These are phyloP conservation scores for Amanita subjunquillea DNA, from an alignment of 768 basidiomycete species.

Conservation along the genomic window DNA sequence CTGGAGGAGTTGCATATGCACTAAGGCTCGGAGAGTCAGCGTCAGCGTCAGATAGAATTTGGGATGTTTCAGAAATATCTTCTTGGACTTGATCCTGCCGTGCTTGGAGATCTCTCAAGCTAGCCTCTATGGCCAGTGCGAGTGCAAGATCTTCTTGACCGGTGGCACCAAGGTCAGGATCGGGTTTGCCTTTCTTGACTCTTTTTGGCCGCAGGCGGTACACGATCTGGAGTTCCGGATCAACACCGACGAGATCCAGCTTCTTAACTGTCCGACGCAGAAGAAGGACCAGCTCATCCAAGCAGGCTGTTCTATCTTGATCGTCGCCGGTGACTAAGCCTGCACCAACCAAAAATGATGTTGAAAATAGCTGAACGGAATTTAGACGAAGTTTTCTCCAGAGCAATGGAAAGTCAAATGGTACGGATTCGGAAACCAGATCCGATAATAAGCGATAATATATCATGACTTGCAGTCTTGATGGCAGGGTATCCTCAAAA, in stretches of 20 bases:
- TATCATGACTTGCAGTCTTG: constrained; percentile 69
- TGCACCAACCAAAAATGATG: constrained; percentile 34
- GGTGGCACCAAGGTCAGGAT: not conserved
- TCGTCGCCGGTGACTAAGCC: constrained; percentile 17
- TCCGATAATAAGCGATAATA: constrained; percentile 57
- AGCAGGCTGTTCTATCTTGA: constrained; percentile 17
- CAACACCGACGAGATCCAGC: constrained; percentile 22
- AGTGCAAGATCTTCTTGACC: constrained; percentile 31
- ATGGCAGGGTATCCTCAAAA: constrained; percentile 44
- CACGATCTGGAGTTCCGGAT: constrained; percentile 33
- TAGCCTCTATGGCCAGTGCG: constrained; percentile 35
- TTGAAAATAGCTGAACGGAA: constrained; percentile 35
- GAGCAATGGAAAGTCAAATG: constrained; percentile 41
- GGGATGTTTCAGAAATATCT: not conserved
- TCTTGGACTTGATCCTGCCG: constrained; percentile 1
- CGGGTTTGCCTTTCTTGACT: constrained; percentile 12
- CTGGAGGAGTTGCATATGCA: not conserved
- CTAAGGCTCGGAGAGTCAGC: not conserved
- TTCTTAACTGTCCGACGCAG: constrained; percentile 21
- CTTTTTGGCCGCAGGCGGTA: constrained; percentile 34
- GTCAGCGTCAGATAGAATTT: not conserved
- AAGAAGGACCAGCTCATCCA: constrained; percentile 25
- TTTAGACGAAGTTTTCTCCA: constrained; percentile 40
- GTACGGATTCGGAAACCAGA: constrained; percentile 30
- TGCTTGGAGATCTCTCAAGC: constrained; percentile 19